Base-by-base conservation (phyloP, 148 eudicot species). In the Oxyria digyna region DNA sequence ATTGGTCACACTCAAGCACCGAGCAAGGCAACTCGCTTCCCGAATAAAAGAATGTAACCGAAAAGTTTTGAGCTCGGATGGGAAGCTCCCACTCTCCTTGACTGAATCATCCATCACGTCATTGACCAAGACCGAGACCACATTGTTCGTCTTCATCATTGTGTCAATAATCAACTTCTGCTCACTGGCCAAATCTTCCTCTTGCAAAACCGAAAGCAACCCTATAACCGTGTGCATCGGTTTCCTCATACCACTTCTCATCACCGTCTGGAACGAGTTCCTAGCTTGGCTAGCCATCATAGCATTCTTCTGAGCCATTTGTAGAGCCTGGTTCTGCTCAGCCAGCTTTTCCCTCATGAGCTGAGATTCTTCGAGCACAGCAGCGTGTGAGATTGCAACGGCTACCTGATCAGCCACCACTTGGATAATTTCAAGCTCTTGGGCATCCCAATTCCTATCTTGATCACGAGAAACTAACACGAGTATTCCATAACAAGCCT, bases 231-330 rank as follows among this genome's bases (percentile, higher is more conserved):
- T 93, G 80, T 93, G 95, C 96, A 93, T 89, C 45, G 98, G 98
- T 35, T 85, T 93, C 73, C 96, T 89, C 98, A 89, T 93, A 76
- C 88, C 95, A 74, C 84, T 85, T 74, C 86, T 93, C 98, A 93
- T 89, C 14, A 89, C 98, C 62, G 84, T 86, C 40, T 87, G 79
- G 72, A 89, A 93, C 85, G 83, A 31, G 96, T 87, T 69, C 62
- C 72, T 69, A 4, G 72, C 72, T 52, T 69, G n/a, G 43, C 64
- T 69, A 4, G 62, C 72, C 72, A 69, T 50, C 64, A 50, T 10
- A 6, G 64, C 65, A 4, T 69, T 24, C 26, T 69, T 35, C 45
- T 35, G 24, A 7, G 72, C 72, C 43, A 32, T 10, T 24, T 69
- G 72, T 23, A 69, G 26, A 17, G 64, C 65, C 0, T 13, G 64